Evolutionary conservation across 106 monocot species (phyloP), one percentile per base, ranked within the genome.

Genomic region (Platanthera zijinensis): DNA sequence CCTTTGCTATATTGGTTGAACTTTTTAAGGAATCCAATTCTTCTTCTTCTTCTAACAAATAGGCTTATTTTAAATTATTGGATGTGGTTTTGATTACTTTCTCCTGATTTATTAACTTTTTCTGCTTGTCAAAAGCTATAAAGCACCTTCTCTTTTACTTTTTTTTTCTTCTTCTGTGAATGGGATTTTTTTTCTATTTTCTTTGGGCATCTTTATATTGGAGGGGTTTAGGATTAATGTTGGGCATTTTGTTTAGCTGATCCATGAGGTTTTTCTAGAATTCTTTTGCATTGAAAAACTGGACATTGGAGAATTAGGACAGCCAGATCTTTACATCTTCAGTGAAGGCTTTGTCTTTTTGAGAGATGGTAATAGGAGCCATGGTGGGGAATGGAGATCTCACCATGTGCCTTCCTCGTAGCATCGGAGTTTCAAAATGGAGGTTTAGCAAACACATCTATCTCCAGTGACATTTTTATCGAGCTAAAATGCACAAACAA

Each of bases 21-120:
- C 47, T 47, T 15, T n/a, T 70, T 70, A 14, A 46, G 70, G 70
- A 66, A 47, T 48, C 70, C 48, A 70, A 70, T 70, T 6, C 66
- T 66, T 32, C 66, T 70, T 6, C 66, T 66, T 32, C 66, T 10
- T 66, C 66, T 11, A 66, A 66, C 28, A 66, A 66, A 30, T 10
- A 32, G 12, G 66, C 17, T 12, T 66, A 48, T 46, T 46, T 6
- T 70, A 39, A 39, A 39, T 39, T 39, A 39, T 70, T 70, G 8
- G 67, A 32, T 5, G 1, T 12, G 39, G 67, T 25, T 67, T 32
- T 30, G 25, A 67, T 67, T 67, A 11, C 8, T 32, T 70, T 48
- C 47, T 25, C 48, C 7, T 18, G 45, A 47, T 70, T 25, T 70
- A n/a, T 2, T 70, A 48, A n/a, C 6, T 6, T 62, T 62, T 62